phyloP scores from a whole-genome alignment of 768 basidiomycete species.

The Hortiboletus campestris region DNA sequence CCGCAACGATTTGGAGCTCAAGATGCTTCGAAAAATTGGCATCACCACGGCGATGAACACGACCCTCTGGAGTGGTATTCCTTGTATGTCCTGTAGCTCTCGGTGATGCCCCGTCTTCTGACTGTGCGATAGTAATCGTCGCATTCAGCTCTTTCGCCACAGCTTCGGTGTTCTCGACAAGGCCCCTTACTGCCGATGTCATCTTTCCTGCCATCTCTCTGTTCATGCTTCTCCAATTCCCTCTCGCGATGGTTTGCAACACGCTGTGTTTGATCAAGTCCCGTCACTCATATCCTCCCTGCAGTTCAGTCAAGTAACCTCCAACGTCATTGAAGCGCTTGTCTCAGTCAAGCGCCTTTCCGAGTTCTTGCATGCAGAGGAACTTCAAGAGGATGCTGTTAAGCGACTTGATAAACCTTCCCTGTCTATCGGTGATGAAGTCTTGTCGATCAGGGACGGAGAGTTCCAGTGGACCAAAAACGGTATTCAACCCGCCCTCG shows the following conservation, averaged over 20 bases:
- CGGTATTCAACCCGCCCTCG: conserved; percentile 57
- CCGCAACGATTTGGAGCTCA: conserved; percentile 79
- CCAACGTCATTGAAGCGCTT: conserved; percentile 80
- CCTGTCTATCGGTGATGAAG: conserved; percentile 61
- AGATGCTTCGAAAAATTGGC: conserved; percentile 81
- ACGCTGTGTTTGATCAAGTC: neutral
- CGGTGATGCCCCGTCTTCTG: neutral
- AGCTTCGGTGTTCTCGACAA: conserved; percentile 58
- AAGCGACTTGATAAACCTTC: conserved; percentile 42
- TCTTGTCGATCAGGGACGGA: conserved; percentile 67
- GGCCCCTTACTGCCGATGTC: conserved; percentile 80
- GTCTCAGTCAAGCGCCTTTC: conserved; percentile 82
- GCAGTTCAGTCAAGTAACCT: conserved; percentile 69
- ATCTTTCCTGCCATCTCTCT: conserved; percentile 96
- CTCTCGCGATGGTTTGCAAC: conserved; percentile 69
- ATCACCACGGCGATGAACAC: conserved; percentile 63
- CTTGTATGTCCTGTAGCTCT: conserved; percentile 33
- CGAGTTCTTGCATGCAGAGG: conserved; percentile 70
- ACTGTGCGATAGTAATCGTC: conserved; percentile 50
- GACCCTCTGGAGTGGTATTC: conserved; percentile 68
- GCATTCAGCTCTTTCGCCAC: conserved; percentile 81
- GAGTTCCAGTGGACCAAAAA: conserved; percentile 80
- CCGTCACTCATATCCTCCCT: neutral
- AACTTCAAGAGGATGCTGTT: conserved; percentile 80
- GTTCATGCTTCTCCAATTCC: conserved; percentile 86